phyloP scores from a whole-genome alignment of 1,284 basidiomycete genomes.

The Leccinum angustisporum region DNA sequence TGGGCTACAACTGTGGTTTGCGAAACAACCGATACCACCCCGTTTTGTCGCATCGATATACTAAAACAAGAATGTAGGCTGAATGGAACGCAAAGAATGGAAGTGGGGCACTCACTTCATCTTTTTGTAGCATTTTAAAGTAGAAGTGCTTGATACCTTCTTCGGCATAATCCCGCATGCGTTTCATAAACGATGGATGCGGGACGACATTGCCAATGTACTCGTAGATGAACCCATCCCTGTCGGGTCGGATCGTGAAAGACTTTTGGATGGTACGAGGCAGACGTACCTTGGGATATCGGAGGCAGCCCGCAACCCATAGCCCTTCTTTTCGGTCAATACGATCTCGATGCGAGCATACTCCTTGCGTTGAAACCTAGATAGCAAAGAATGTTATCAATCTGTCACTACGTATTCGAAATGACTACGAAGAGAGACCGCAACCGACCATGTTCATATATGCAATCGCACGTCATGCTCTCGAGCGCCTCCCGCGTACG shows the following conservation, averaged over 20 bases:
- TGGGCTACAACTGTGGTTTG: slow-evolving; percentile 97
- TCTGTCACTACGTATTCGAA: slow-evolving; percentile 28
- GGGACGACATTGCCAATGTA: slow-evolving; percentile 97
- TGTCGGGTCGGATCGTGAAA: slow-evolving; percentile 34
- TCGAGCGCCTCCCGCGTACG: slow-evolving; percentile 86
- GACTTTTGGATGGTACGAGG: background rate
- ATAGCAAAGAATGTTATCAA: slow-evolving; percentile 9
- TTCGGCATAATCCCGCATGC: slow-evolving; percentile 91
- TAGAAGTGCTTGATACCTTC: slow-evolving; percentile 98
- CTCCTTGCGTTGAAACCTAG: slow-evolving; percentile 82
- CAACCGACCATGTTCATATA: slow-evolving; percentile 74
- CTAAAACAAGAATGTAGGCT: slow-evolving; percentile 39
- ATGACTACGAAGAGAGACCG: slow-evolving; percentile 23
- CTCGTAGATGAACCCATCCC: slow-evolving; percentile 94
- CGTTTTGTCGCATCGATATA: slow-evolving; percentile 98
- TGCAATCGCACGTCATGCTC: slow-evolving; percentile 92
- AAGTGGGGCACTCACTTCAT: slow-evolving; percentile 66
- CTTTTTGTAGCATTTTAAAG: slow-evolving; percentile 99
- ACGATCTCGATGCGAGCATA: slow-evolving; percentile 92
- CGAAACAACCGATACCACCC: slow-evolving; percentile 94
- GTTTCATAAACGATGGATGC: slow-evolving; percentile 83
- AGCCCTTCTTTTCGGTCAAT: slow-evolving; percentile 94
- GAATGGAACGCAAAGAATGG: slow-evolving; percentile 2
- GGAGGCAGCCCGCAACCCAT: slow-evolving; percentile 78
- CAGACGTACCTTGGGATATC: slow-evolving; percentile 71